Evolutionary conservation across 306 rosid species (phyloP).

Genomic region (Quercus mongolica): DNA sequence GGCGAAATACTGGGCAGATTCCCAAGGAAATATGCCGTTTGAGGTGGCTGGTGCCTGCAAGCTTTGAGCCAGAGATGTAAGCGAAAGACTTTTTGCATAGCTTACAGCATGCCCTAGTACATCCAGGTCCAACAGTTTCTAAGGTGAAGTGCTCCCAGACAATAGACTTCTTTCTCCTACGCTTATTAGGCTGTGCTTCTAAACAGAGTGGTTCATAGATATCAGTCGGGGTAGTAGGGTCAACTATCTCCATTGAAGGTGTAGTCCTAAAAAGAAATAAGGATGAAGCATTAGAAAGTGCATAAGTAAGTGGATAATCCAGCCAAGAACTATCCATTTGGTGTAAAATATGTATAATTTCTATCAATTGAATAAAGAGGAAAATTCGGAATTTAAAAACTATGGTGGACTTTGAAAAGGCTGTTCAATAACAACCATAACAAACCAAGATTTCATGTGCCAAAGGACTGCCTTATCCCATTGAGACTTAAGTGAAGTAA

Average conservation of each 20-base stretch:
- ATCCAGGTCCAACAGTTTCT: conserved; percentile 58
- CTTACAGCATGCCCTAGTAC: conserved; percentile 66
- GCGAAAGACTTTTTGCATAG: conserved; percentile 78
- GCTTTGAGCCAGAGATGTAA: conserved; percentile 71
- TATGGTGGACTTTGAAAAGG: background rate
- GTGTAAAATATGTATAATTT: background rate
- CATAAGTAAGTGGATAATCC: conserved; percentile 1
- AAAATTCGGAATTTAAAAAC: background rate
- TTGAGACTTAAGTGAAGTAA: background rate
- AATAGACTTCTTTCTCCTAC: conserved; percentile 67
- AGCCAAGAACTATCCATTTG: conserved; percentile 1
- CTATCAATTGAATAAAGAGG: background rate
- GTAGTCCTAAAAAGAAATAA: conserved; percentile 27
- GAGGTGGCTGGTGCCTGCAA: conserved; percentile 85
- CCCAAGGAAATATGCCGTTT: conserved; percentile 76
- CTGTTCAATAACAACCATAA: background rate
- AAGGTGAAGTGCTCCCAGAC: conserved; percentile 90
- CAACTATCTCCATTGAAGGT: conserved; percentile 39
- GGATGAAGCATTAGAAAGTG: conserved; percentile 4
- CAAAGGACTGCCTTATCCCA: background rate
- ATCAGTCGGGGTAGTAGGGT: conserved; percentile 25
- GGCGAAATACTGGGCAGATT: conserved; percentile 65
- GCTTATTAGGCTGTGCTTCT: conserved; percentile 46
- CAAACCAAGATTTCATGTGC: background rate
- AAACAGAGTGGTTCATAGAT: conserved; percentile 34